Conservation (phyloP, 306 rosid genomes). For the Inga oerstediana region DNA sequence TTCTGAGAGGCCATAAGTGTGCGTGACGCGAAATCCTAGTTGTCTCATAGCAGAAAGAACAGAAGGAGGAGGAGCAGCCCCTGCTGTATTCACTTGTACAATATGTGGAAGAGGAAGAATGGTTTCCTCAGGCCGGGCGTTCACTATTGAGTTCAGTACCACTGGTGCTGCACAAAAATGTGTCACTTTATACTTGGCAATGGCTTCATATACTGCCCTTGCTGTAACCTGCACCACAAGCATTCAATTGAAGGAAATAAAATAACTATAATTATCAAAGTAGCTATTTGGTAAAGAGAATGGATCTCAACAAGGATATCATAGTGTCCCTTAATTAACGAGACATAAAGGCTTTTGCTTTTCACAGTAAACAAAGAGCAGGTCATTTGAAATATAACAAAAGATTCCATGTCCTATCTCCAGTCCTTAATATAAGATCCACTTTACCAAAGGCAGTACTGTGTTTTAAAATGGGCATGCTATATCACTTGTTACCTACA, state of each 20-base stretch:
- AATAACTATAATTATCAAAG: constrained; percentile 11
- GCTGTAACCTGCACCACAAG: constrained; percentile 69
- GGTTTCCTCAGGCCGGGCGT: constrained; percentile 70
- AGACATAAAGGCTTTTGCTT: not conserved
- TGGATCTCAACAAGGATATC: constrained; percentile 4
- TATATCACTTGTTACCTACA: not conserved
- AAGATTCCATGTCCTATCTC: not conserved
- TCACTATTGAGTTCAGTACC: constrained; percentile 81
- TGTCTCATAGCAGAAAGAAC: constrained; percentile 73
- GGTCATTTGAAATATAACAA: constrained; percentile 1
- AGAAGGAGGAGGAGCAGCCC: constrained; percentile 97
- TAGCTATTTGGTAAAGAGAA: not conserved
- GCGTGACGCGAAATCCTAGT: constrained; percentile 82
- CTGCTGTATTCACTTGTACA: constrained; percentile 87
- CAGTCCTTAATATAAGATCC: no score
- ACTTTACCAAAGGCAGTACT: not conserved
- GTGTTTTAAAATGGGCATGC: not conserved
- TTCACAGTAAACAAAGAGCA: not conserved
- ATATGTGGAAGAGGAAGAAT: constrained; percentile 85
- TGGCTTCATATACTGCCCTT: constrained; percentile 76
- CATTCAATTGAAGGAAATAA: not conserved
- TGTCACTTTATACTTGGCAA: constrained; percentile 74
- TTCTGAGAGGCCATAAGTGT: constrained; percentile 93
- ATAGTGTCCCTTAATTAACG: not conserved
- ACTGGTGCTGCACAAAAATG: constrained; percentile 98